phyloP scores from a whole-genome alignment of 257 asterid genomes.

The Rhazya stricta region DNA sequence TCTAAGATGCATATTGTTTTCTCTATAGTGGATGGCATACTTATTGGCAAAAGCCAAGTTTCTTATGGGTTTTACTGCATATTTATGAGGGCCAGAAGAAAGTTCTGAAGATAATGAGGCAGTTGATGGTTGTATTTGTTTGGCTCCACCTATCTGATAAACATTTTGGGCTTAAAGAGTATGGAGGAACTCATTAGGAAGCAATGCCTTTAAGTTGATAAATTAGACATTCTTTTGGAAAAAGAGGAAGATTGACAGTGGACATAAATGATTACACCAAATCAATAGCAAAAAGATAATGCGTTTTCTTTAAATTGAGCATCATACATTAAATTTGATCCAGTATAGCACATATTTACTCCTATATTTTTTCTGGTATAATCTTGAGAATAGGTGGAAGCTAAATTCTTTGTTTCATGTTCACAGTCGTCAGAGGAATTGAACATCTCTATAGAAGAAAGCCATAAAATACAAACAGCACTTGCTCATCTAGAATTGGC shows the following conservation, averaged over 20 bases:
- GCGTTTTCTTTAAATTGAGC: background rate
- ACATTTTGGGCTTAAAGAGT: background rate
- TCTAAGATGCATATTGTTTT: background rate
- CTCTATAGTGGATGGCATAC: too few species aligned
- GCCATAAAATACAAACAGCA: constrained; percentile 46
- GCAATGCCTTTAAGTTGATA: background rate
- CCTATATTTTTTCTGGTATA: background rate
- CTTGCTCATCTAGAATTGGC: constrained; percentile 36
- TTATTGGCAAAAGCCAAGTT: background rate
- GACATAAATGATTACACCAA: background rate
- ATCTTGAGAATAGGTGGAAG: background rate
- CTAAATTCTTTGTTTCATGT: constrained; percentile 9
- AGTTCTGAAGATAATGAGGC: background rate
- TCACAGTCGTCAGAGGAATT: constrained; percentile 47
- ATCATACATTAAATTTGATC: background rate
- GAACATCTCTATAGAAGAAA: constrained; percentile 51
- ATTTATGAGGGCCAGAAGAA: background rate
- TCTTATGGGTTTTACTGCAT: background rate
- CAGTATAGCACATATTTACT: background rate
- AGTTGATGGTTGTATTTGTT: background rate
- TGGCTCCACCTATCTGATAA: background rate
- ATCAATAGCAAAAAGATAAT: background rate
- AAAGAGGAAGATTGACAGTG: background rate
- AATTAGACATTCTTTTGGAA: background rate
- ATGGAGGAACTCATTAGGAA: background rate